These are phyloP conservation scores for Trichomonascus vanleenenianus DNA, from an alignment of 805 yeast genomes.

Conservation along the genomic window DNA sequence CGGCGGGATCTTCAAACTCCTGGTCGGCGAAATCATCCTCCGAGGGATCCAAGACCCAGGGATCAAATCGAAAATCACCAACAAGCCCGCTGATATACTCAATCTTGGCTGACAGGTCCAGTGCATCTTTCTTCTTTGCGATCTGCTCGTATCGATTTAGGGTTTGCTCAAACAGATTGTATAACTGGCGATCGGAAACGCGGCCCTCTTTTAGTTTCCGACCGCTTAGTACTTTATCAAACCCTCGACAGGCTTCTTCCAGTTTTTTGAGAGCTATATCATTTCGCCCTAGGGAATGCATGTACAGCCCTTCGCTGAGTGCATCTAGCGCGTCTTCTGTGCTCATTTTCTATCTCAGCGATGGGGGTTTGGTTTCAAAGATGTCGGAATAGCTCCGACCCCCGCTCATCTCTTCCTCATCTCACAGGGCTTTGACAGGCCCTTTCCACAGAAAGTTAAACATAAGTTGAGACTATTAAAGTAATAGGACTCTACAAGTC, in stretches of 20 bases:
- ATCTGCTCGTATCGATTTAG: slow-evolving; percentile 16
- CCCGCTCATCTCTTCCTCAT: neutral
- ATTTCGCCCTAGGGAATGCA: slow-evolving; percentile 13
- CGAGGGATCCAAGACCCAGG: slow-evolving; percentile 14
- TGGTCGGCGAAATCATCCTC: slow-evolving; percentile 5
- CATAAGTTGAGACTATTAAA: too few species aligned
- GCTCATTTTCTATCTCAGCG: neutral
- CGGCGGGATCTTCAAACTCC: slow-evolving; percentile 14
- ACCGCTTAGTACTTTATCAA: neutral
- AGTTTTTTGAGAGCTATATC: slow-evolving; percentile 7
- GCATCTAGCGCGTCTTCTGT: neutral
- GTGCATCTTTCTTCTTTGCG: slow-evolving; percentile 12
- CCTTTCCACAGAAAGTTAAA: too few species aligned
- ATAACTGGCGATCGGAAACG: neutral
- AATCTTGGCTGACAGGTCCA: slow-evolving; percentile 17
- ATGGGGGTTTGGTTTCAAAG: neutral
- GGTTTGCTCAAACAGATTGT: slow-evolving; percentile 1
- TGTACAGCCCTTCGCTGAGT: slow-evolving; percentile 11
- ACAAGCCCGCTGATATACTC: slow-evolving; percentile 29
- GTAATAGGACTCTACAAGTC: too few species aligned
- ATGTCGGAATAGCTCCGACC: neutral
- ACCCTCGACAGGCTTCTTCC: slow-evolving; percentile 6
- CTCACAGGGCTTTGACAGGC: neutral
- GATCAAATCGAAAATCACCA: slow-evolving; percentile 26
- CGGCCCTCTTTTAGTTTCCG: neutral